A percentile compares a stretch with the other conserved stretches of the same genome.
Conservation (phyloP, 306 rosid species). For the Carpinus fangiana region DNA sequence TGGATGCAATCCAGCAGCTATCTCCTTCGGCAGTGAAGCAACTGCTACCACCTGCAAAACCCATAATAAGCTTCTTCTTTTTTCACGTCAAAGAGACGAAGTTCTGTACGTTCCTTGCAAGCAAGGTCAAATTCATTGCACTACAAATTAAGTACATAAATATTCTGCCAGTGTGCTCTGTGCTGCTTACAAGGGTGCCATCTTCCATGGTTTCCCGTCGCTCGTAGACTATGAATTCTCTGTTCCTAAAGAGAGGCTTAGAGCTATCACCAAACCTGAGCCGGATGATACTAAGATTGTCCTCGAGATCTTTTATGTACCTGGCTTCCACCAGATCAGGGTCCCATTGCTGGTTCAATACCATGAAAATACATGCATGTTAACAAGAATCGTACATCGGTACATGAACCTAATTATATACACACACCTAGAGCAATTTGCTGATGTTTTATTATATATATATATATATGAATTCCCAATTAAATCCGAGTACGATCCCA, state of each 20-base stretch:
- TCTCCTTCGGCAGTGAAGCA: constrained; percentile 87
- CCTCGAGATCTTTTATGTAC: constrained; percentile 70
- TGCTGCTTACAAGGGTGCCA: constrained; percentile 67
- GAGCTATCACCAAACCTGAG: constrained; percentile 82
- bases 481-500: not conserved
- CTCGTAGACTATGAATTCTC: constrained; percentile 87
- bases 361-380: not conserved
- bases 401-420: not conserved
- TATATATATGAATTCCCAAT: not conserved
- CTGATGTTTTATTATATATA: not conserved
- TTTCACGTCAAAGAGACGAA: too few species aligned
- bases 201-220: constrained; percentile 90
- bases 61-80: not conserved
- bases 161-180: not conserved
- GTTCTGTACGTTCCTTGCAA: not conserved
- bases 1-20: constrained; percentile 84
- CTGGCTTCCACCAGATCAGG: constrained; percentile 82
- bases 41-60: constrained; percentile 76
- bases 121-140: too few species aligned
- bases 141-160: not conserved
- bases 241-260: constrained; percentile 74
- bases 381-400: not conserved
- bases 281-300: constrained; percentile 75
- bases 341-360: constrained; percentile 83
- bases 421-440: not conserved